Conservation (phyloP, 768 basidiomycete genomes). For the Dentipellis fragilis region DNA sequence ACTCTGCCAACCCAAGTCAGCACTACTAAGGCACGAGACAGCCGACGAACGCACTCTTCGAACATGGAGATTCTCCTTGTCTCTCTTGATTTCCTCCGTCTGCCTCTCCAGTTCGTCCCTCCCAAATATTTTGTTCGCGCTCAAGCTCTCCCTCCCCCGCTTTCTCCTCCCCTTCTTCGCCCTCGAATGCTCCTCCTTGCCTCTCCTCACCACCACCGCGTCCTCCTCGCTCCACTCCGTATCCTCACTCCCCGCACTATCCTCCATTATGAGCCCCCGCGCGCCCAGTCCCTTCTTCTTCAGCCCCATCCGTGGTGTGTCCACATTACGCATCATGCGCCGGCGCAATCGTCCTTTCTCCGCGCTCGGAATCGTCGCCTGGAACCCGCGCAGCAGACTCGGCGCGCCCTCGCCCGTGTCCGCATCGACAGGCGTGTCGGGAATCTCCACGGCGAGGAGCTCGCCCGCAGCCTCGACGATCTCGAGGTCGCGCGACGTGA, state of each 20-base stretch:
- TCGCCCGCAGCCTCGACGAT: conserved; percentile 78
- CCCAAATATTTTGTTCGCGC: conserved; percentile 60
- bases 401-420: conserved; percentile 56
- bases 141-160: conserved; percentile 52
- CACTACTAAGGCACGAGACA: background rate
- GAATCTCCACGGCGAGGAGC: conserved; percentile 59
- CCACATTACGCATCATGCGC: conserved; percentile 71
- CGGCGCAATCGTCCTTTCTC: conserved; percentile 69
- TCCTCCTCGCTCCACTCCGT: conserved; percentile 69
- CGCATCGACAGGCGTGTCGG: conserved; percentile 58
- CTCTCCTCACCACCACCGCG: conserved; percentile 48
- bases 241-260: conserved; percentile 33
- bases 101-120: conserved; percentile 81
- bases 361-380: conserved; percentile 89
- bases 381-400: conserved; percentile 83
- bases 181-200: conserved; percentile 20
- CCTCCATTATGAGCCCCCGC: conserved; percentile 55
- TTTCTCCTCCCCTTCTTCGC: conserved; percentile 32
- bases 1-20: conserved; percentile 36
- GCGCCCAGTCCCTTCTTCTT: conserved; percentile 73
- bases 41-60: conserved; percentile 45
- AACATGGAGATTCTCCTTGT: conserved; percentile 90
- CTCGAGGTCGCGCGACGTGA: conserved; percentile 77
- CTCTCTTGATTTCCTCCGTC: conserved; percentile 74
- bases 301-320: conserved; percentile 65